phyloP scores from a whole-genome alignment of 768 basidiomycete genomes.

The Amylocystis lapponica region DNA sequence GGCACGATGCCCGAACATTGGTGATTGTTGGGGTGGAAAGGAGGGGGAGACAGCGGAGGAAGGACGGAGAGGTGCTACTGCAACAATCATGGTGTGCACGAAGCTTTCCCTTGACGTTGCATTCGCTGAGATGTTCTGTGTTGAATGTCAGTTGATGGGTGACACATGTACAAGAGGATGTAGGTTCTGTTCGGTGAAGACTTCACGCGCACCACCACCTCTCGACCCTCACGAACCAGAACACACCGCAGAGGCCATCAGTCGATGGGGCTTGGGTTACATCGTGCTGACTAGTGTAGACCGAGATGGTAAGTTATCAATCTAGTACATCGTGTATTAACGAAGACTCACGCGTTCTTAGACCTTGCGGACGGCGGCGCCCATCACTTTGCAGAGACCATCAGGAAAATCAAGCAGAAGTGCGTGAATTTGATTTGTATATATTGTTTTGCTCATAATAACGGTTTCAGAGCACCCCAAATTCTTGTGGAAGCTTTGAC shows the following conservation, averaged over 20 bases:
- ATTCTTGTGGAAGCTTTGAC: conserved; percentile 97
- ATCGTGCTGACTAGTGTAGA: conserved; percentile 97
- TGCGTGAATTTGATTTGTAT: conserved; percentile 26
- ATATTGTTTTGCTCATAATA: neutral
- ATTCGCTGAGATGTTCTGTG: conserved; percentile 96
- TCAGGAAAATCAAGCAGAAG: conserved; percentile 95
- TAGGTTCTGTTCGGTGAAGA: conserved; percentile 96
- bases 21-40: conserved; percentile 98
- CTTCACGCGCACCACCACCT: conserved; percentile 80
- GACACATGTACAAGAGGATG: conserved; percentile 98
- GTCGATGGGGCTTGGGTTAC: conserved; percentile 96
- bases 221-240: conserved; percentile 96
- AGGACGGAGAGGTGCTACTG: conserved; percentile 81
- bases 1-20: conserved; percentile 97
- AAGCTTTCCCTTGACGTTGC: conserved; percentile 11
- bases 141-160: conserved; percentile 77
- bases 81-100: conserved; percentile 86
- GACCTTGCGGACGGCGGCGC: conserved; percentile 92
- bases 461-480: conserved; percentile 70
- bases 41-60: conserved; percentile 59
- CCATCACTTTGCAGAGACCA: conserved; percentile 92
- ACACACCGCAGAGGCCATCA: conserved; percentile 96
- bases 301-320: conserved; percentile 70
- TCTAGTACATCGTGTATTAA: neutral
- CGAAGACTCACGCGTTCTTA: conserved; percentile 25